These are phyloP conservation scores for Tephrocybe rancida DNA, from an alignment of 768 basidiomycete genomes.

Conservation along the genomic window DNA sequence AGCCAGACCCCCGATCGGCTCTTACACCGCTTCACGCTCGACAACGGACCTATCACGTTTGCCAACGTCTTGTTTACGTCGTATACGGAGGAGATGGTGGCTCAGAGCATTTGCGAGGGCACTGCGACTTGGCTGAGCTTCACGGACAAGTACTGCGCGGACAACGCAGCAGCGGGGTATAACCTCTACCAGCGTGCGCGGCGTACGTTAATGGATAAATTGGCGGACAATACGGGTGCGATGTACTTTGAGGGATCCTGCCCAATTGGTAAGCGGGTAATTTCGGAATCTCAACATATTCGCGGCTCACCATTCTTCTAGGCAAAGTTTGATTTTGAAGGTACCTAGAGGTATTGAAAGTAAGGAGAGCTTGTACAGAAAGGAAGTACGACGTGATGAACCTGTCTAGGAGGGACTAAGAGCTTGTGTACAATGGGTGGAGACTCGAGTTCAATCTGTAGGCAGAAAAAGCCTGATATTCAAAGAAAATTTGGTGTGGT, in stretches of 20 bases:
- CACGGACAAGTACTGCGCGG: constrained; percentile 4
- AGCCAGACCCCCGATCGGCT: background rate
- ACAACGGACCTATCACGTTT: background rate
- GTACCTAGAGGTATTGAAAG: too few species aligned
- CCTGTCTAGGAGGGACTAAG: too few species aligned
- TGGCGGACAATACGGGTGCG: background rate
- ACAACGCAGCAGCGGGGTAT: background rate
- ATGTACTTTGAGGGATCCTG: background rate
- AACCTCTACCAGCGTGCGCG: background rate
- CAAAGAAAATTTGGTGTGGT: too few species aligned
- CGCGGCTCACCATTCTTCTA: too few species aligned
- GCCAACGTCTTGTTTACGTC: background rate
- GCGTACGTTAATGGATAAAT: background rate
- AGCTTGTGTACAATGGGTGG: too few species aligned
- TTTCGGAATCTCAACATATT: too few species aligned
- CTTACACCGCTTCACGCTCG: background rate
- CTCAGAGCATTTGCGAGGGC: constrained; percentile 9
- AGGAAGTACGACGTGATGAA: too few species aligned
- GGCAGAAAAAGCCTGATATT: too few species aligned
- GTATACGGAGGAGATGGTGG: constrained; percentile 8
- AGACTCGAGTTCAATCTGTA: too few species aligned
- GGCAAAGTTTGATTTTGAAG: background rate
- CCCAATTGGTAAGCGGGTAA: background rate
- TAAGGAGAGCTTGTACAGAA: too few species aligned
- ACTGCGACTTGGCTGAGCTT: constrained; percentile 3